phyloP scores from a whole-genome alignment of 805 yeast genomes.

The Candida verbasci region DNA sequence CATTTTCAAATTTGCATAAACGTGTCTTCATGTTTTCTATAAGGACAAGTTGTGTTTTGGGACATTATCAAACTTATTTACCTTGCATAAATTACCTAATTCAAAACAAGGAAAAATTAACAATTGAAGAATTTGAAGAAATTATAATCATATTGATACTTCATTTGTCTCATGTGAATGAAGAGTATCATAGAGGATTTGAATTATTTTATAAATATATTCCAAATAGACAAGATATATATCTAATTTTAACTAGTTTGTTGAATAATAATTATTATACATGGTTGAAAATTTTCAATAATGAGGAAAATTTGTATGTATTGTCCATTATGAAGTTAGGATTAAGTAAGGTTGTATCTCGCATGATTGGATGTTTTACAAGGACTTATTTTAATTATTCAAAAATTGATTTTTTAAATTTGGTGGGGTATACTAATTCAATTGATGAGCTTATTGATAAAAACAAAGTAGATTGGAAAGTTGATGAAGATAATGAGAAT shows the following conservation, averaged over 20 bases:
- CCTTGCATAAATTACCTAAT: conserved; percentile 48
- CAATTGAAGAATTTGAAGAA: conserved; percentile 30
- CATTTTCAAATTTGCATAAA: conserved; percentile 32
- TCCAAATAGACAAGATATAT: conserved; percentile 11
- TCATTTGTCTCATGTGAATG: conserved; percentile 42
- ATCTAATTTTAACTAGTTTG: conserved; percentile 21
- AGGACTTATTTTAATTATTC: conserved; percentile 30
- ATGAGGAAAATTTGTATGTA: conserved; percentile 27
- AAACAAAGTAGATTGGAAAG: neutral
- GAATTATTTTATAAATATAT: conserved; percentile 23
- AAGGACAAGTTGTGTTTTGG: conserved; percentile 39
- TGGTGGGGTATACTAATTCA: neutral
- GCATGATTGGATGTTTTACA: conserved; percentile 26
- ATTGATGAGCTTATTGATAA: neutral
- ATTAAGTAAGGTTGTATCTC: conserved; percentile 20
- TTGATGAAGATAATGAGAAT: neutral
- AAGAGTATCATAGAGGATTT: conserved; percentile 28
- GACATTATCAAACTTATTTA: conserved; percentile 50
- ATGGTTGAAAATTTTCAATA: conserved; percentile 27
- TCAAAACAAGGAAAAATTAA: conserved; percentile 8
- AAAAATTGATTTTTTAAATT: neutral
- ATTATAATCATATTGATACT: conserved; percentile 39
- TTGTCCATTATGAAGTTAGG: conserved; percentile 44
- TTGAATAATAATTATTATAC: conserved; percentile 23
- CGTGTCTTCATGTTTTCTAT: conserved; percentile 48